Evolutionary conservation across 148 eudicot species (phyloP), one percentile per base, ranked within the genome.

Genomic region (Silene latifolia): DNA sequence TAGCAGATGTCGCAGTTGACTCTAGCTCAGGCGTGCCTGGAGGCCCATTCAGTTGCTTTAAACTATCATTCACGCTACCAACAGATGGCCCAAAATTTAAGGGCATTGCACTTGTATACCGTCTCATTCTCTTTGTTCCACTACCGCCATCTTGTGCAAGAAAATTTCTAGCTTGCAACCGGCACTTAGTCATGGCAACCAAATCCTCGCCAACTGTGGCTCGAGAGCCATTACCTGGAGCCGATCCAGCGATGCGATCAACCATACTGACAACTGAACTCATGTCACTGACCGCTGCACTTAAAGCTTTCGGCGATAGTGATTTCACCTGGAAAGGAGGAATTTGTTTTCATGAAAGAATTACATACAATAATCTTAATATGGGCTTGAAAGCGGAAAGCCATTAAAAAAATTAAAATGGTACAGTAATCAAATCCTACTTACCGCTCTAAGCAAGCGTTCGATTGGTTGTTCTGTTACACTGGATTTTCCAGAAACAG

Each of bases 141-240:
- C 76, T 75, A 47, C 84, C 81, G 69, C 90, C 93, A 77, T 94
- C 98, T 72, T 90, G 98, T 4, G 91, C 83, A 75, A 82, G 82
- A 75, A 87, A 86, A 76, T 87, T 91, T 80, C 92, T 88, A 63
- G 97, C 96, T 82, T 91, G 98, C 62, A 90, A 80, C 67, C 98
- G 98, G 72, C 97, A 94, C 80, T 90, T 94, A 19, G 98, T 94
- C 98, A 94, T 91, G 57, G 97, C 96, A 82, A 87, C 98, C 86
- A 94, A 84, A 86, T 94, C 98, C 86, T 94, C 98, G 72, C 98
- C 97, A 71, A 90, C 96, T 32, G 97, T 96, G 75, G 98, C 97
- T 79, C 98, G 84, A 64, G 98, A 94, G 23, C 98, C 98, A 83
- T 94, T 94, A 46, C 97, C 97, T 29, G 97, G 98, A 47, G 97